Conservation (phyloP, 345 rosid genomes). For the Syzygium grande region DNA sequence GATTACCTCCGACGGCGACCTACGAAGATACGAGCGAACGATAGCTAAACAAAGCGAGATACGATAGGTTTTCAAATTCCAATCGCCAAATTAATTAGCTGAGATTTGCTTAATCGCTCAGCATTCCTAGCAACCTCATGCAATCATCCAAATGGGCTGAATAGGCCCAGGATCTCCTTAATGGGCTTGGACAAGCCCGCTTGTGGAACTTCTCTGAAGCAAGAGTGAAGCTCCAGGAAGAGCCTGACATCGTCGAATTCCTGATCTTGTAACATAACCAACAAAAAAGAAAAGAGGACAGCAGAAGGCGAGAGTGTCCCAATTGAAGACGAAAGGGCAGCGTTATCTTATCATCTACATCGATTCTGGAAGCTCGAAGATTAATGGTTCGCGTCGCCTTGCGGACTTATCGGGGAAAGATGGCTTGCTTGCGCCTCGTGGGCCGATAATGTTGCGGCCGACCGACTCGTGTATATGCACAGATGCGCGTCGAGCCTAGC, state of each 20-base stretch:
- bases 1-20: too few species aligned
- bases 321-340: background rate
- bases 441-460: background rate
- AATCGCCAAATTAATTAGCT: too few species aligned
- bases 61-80: too few species aligned
- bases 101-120: too few species aligned
- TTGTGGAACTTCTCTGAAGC: background rate
- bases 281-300: background rate
- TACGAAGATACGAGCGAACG: too few species aligned
- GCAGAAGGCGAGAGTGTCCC: background rate
- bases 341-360: background rate
- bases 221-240: background rate
- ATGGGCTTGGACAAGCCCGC: background rate
- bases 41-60: too few species aligned
- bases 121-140: too few species aligned
- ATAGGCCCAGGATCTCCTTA: background rate
- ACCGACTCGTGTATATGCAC: background rate
- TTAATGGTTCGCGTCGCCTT: too few species aligned
- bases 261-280: background rate
- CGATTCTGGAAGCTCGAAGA: background rate
- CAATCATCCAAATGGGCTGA: background rate
- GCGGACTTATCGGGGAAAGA: background rate
- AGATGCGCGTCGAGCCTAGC: background rate
- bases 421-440: background rate
- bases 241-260: background rate